Conservation (phyloP, 352 stramenopile species). For the Phytophthora crassamura region DNA sequence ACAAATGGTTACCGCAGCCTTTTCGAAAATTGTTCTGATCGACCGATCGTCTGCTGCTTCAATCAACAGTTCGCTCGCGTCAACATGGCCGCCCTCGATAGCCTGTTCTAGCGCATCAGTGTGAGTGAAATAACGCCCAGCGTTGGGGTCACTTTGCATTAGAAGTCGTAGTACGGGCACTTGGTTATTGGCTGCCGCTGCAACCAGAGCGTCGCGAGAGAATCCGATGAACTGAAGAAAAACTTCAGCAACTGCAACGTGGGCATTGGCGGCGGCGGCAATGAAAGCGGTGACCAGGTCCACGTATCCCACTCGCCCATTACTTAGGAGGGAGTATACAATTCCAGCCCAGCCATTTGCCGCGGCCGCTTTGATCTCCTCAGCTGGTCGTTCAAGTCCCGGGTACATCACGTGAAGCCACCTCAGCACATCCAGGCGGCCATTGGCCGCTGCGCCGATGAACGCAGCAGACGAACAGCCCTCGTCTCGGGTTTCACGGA, state of each 20-base stretch:
- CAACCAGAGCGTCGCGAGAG: neutral
- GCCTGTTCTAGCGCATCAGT: no score
- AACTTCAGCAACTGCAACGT: neutral
- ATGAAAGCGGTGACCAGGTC: no score
- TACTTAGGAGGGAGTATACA: neutral
- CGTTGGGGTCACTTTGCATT: no score
- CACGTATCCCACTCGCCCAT: neutral
- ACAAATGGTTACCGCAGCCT: no score
- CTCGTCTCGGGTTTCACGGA: neutral
- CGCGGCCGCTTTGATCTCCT: neutral
- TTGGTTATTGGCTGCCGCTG: neutral
- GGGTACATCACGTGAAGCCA: neutral
- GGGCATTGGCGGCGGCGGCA: neutral
- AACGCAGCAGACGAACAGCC: neutral
- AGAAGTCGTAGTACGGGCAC: neutral
- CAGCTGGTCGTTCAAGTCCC: neutral
- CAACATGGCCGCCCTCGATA: neutral
- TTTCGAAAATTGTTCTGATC: neutral
- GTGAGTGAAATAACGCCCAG: no score
- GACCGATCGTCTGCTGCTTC: no score
- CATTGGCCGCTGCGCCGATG: neutral
- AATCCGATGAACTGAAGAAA: neutral
- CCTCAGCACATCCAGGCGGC: neutral
- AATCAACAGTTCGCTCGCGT: neutral
- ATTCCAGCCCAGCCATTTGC: no score